Evolutionary conservation across 352 stramenopile species (phyloP).

Genomic region (Phytophthora niederhauseri): DNA sequence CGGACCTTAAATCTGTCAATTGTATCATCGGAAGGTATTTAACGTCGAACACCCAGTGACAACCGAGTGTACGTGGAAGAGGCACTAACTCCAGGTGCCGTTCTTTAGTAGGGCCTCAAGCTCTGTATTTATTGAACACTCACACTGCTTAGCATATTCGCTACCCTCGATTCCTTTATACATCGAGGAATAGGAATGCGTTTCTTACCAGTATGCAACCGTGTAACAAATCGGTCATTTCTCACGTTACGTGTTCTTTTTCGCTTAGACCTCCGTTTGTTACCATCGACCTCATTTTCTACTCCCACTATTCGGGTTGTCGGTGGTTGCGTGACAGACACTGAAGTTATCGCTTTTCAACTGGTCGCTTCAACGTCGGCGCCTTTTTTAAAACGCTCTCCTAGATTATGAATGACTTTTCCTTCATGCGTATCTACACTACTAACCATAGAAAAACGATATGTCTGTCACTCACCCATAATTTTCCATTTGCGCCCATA

Average conservation of each 20-base stretch:
- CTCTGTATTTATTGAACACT: background rate
- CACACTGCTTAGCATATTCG: background rate
- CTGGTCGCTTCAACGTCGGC: background rate
- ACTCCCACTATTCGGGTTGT: background rate
- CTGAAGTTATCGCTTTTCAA: background rate
- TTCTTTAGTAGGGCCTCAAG: background rate
- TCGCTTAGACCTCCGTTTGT: background rate
- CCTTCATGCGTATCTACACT: background rate
- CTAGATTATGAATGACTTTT: background rate
- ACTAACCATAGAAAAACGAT: background rate
- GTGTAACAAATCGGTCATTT: background rate
- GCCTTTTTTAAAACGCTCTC: background rate
- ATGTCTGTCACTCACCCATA: background rate
- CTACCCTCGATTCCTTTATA: background rate
- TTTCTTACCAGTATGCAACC: background rate
- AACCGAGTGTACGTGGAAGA: too few species aligned
- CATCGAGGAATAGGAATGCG: background rate
- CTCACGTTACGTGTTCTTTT: background rate
- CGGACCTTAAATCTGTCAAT: background rate
- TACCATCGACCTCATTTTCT: background rate
- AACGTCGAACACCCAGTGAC: background rate
- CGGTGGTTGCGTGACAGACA: background rate
- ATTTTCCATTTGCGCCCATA: background rate
- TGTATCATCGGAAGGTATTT: background rate
- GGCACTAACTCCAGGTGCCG: too few species aligned